Percentiles rank a stretch among this genome's conserved stretches.
Evolutionary conservation across 1,284 basidiomycete species (phyloP).

Genomic region (Tranzscheliella williamsii): DNA sequence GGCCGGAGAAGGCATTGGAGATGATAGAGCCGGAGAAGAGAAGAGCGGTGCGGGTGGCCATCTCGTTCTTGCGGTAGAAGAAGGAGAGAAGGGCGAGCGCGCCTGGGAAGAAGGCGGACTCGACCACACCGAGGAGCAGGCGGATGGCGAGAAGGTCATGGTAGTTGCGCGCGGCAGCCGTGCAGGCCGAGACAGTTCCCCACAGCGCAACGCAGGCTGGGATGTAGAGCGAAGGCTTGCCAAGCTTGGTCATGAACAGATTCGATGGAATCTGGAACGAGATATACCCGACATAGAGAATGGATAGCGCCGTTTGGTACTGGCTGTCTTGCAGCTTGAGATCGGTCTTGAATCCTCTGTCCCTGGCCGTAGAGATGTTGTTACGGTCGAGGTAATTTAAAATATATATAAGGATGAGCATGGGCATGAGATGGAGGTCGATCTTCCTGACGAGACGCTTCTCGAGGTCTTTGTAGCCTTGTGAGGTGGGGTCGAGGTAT

Average conservation of each 20-base stretch:
- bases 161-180: conserved; percentile 55
- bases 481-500: conserved; percentile 18
- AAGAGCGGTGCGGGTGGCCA: conserved; percentile 58
- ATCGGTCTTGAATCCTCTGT: conserved; percentile 45
- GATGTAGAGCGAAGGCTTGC: conserved; percentile 55
- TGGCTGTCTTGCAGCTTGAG: conserved; percentile 47
- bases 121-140: conserved; percentile 59
- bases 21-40: conserved; percentile 54
- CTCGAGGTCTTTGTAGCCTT: conserved; percentile 27
- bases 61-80: conserved; percentile 61
- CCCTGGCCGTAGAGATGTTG: conserved; percentile 19
- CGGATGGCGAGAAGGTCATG: conserved; percentile 51
- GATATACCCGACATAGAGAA: conserved; percentile 78
- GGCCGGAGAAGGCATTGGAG: conserved; percentile 48
- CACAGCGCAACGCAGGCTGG: conserved; percentile 34
- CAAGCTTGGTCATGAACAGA: conserved; percentile 55
- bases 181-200: conserved; percentile 45
- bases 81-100: conserved; percentile 59
- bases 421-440: conserved; percentile 27
- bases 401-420: conserved; percentile 13
- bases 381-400: conserved; percentile 24
- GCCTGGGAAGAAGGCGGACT: conserved; percentile 44
- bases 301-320: conserved; percentile 68
- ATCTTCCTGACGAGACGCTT: conserved; percentile 39
- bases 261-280: conserved; percentile 74